phyloP scores from a whole-genome alignment of 2,329 filamentous ascomycete genomes.

The Alternaria angustiovoidea region DNA sequence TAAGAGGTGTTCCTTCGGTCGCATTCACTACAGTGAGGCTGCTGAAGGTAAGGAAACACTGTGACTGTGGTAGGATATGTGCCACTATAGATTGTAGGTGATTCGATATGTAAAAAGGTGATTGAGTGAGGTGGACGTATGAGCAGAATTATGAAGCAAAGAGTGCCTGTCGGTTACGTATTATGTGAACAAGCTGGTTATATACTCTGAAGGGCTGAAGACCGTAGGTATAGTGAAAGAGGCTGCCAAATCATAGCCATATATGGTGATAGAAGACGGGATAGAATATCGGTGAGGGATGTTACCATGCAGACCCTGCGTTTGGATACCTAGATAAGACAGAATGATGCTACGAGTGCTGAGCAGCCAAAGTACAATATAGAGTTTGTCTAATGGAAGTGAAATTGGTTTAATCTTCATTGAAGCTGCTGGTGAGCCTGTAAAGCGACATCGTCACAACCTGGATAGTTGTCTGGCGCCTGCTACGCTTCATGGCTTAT shows the following conservation, averaged over 20 bases:
- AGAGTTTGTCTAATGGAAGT: accelerated
- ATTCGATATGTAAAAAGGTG: neutral
- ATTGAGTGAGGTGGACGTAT: neutral
- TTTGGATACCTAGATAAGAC: too few relatives aligned
- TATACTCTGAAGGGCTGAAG: too few relatives aligned
- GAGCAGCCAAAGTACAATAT: neutral
- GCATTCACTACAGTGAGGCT: neutral
- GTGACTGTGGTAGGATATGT: neutral
- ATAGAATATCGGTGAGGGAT: neutral
- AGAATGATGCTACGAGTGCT: neutral
- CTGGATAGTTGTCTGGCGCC: too few relatives aligned
- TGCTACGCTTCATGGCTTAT: too few relatives aligned
- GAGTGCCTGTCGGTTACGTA: neutral
- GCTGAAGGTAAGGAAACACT: accelerated
- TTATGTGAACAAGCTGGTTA: too few relatives aligned
- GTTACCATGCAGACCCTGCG: too few relatives aligned
- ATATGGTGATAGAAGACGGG: neutral
- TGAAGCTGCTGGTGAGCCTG: neutral
- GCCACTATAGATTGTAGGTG: neutral
- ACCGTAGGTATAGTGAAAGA: neutral
- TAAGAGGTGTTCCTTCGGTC: neutral
- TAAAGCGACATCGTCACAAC: too few relatives aligned
- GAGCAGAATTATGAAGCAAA: neutral
- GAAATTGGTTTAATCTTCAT: neutral
- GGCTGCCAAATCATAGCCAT: neutral